phyloP scores from a whole-genome alignment of 768 basidiomycete genomes.

The Hygrophorus russula region DNA sequence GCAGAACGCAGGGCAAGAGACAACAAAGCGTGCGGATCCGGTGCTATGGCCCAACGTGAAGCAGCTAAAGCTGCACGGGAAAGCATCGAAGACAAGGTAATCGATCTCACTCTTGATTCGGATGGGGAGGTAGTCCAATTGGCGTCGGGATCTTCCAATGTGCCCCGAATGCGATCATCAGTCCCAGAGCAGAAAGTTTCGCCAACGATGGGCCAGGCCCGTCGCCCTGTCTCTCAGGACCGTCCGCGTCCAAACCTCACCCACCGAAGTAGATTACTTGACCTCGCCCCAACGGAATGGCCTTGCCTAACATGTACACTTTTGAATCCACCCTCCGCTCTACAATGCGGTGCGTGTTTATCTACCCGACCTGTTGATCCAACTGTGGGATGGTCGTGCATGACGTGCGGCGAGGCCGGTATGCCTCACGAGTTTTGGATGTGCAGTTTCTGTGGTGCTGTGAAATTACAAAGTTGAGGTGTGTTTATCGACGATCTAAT shows the following conservation, averaged over 20 bases:
- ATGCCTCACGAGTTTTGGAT: conserved; percentile 64
- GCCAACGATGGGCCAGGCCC: neutral
- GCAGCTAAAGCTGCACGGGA: conserved; percentile 59
- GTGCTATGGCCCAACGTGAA: conserved; percentile 42
- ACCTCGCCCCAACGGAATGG: conserved; percentile 25
- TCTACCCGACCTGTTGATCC: conserved; percentile 19
- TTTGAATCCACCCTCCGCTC: conserved; percentile 34
- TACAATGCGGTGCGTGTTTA: conserved; percentile 55
- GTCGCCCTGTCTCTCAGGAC: neutral
- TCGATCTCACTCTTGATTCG: conserved; percentile 42
- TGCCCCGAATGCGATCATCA: too few species aligned
- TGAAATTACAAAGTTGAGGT: conserved; percentile 37
- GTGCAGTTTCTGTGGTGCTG: conserved; percentile 59
- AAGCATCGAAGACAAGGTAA: conserved; percentile 48
- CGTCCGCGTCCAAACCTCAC: neutral
- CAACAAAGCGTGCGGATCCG: conserved; percentile 61
- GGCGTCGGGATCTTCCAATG: too few species aligned
- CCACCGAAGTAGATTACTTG: conserved; percentile 2
- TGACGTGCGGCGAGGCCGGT: conserved; percentile 48
- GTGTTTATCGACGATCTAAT: neutral
- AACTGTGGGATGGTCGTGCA: conserved; percentile 50
- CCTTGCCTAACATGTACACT: conserved; percentile 55
- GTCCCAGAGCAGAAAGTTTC: conserved; percentile 2
- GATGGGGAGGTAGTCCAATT: conserved; percentile 20
- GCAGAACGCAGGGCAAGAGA: conserved; percentile 72